These are phyloP conservation scores for Penicillium cosmopolitanum DNA, from an alignment of 495 filamentous ascomycete genomes.

Conservation along the genomic window DNA sequence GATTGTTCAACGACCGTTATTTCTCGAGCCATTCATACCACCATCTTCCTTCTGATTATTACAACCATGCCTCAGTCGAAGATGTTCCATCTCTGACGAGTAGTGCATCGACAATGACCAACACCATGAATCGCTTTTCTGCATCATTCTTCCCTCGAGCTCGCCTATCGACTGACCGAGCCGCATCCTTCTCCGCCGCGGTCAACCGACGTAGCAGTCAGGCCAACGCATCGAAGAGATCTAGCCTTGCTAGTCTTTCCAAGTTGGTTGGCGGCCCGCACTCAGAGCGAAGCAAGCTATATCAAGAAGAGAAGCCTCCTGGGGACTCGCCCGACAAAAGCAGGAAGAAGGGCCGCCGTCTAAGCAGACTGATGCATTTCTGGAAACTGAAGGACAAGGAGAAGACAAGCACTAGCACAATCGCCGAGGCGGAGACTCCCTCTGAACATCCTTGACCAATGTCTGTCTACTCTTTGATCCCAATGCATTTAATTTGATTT, in stretches of 20 bases:
- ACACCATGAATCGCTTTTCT: slow-evolving; percentile 53
- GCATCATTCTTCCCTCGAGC: slow-evolving; percentile 48
- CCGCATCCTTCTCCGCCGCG: slow-evolving; percentile 69
- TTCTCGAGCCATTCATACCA: slow-evolving; percentile 52
- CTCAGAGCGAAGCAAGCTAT: slow-evolving; percentile 78
- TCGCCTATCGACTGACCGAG: slow-evolving; percentile 60
- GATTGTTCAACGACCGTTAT: slow-evolving; percentile 52
- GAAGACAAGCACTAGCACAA: slow-evolving; percentile 25
- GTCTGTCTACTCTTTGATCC: slow-evolving; percentile 20
- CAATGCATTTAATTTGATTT: slow-evolving; percentile 31
- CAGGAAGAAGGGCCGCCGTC: slow-evolving; percentile 72
- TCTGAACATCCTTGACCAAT: slow-evolving; percentile 31
- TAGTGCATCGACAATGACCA: slow-evolving; percentile 84
- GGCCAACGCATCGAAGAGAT: slow-evolving; percentile 61
- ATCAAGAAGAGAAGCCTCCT: slow-evolving; percentile 68
- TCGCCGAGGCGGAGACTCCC: slow-evolving; percentile 21
- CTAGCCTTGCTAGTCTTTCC: slow-evolving; percentile 83
- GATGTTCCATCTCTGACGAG: slow-evolving; percentile 87
- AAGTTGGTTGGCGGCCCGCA: slow-evolving; percentile 79
- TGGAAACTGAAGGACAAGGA: slow-evolving; percentile 69
- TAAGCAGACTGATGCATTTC: slow-evolving; percentile 83
- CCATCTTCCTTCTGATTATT: slow-evolving; percentile 65
- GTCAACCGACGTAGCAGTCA: slow-evolving; percentile 60
- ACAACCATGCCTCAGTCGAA: slow-evolving; percentile 72
- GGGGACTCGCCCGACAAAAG: slow-evolving; percentile 60